A percentile compares a stretch with the other conserved stretches of the same genome.
These are phyloP conservation scores for Xanthoconium purpureum DNA, from an alignment of 768 basidiomycete genomes.

Conservation along the genomic window DNA sequence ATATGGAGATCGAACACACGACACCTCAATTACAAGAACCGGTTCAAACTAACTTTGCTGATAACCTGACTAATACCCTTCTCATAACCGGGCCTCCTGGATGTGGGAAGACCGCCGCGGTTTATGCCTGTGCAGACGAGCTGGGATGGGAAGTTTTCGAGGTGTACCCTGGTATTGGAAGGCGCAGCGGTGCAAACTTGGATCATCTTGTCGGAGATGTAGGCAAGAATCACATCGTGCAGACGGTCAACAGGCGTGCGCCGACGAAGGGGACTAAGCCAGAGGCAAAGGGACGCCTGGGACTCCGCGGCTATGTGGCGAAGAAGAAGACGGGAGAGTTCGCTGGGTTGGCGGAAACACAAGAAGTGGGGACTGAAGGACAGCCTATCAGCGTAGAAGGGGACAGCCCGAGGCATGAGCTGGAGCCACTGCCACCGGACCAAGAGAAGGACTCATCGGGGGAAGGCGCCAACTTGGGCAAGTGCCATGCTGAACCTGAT, in stretches of 20 bases:
- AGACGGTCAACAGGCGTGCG: constrained; percentile 26
- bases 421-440: background rate
- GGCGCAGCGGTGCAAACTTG: constrained; percentile 74
- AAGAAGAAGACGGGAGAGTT: constrained; percentile 5
- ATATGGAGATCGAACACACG: constrained; percentile 6
- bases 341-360: background rate
- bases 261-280: constrained; percentile 1
- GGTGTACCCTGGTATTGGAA: constrained; percentile 94
- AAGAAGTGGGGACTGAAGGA: constrained; percentile 15
- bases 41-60: constrained; percentile 31
- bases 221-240: constrained; percentile 86
- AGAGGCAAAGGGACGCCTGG: constrained; percentile 9
- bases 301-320: constrained; percentile 18
- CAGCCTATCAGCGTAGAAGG: constrained; percentile 24
- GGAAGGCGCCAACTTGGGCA: background rate
- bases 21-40: constrained; percentile 9
- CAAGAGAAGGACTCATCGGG: background rate
- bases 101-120: constrained; percentile 85
- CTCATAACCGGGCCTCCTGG: constrained; percentile 81
- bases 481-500: constrained; percentile 4
- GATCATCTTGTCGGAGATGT: constrained; percentile 86
- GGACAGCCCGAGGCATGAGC: constrained; percentile 4
- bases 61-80: constrained; percentile 78
- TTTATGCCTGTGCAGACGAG: constrained; percentile 92
- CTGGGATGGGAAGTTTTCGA: constrained; percentile 96